A percentile compares a stretch with the other conserved stretches of the same genome.
Evolutionary conservation across 1,284 basidiomycete genomes (phyloP).

Genomic region (Athelia sp.): DNA sequence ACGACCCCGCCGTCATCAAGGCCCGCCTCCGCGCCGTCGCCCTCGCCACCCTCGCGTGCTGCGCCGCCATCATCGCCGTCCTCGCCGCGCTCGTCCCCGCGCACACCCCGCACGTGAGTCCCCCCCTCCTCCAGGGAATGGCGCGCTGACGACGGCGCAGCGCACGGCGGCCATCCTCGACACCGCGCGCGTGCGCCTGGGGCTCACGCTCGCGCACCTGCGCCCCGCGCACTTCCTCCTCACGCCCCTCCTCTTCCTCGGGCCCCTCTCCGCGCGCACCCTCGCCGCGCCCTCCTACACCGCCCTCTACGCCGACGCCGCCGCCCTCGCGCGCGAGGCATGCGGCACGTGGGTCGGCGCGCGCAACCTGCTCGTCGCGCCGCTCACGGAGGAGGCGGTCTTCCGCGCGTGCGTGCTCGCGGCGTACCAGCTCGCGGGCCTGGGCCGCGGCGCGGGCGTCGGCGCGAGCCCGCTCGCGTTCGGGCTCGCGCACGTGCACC

Average conservation of each 20-base stretch:
- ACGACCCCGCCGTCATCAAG: slow-evolving; percentile 39
- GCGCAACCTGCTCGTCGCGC: slow-evolving; percentile 37
- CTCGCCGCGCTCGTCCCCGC: not conserved
- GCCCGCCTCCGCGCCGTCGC: slow-evolving; percentile 14
- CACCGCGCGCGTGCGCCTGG: not conserved
- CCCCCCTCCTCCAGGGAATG: too few species aligned
- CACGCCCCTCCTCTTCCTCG: slow-evolving; percentile 77
- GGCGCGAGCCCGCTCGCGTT: slow-evolving; percentile 85
- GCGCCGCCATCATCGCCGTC: slow-evolving; percentile 35
- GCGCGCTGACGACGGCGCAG: not conserved
- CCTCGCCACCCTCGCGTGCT: slow-evolving; percentile 40
- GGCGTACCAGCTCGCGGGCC: slow-evolving; percentile 64
- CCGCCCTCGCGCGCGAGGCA: too few species aligned
- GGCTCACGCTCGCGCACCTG: slow-evolving; percentile 18
- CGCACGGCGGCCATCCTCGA: not conserved
- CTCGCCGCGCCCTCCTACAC: slow-evolving; percentile 32
- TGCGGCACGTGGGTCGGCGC: too few species aligned
- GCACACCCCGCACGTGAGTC: too few species aligned
- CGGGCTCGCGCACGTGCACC: slow-evolving; percentile 91
- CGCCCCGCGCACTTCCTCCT: slow-evolving; percentile 52
- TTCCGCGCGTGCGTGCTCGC: slow-evolving; percentile 85
- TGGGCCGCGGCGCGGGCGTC: slow-evolving; percentile 35
- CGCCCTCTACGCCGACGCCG: too few species aligned
- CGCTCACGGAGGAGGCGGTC: slow-evolving; percentile 89
- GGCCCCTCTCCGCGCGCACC: slow-evolving; percentile 71